Base-by-base conservation (phyloP, 1,139 yeast genomes). In the Ogataea hybrid region DNA sequence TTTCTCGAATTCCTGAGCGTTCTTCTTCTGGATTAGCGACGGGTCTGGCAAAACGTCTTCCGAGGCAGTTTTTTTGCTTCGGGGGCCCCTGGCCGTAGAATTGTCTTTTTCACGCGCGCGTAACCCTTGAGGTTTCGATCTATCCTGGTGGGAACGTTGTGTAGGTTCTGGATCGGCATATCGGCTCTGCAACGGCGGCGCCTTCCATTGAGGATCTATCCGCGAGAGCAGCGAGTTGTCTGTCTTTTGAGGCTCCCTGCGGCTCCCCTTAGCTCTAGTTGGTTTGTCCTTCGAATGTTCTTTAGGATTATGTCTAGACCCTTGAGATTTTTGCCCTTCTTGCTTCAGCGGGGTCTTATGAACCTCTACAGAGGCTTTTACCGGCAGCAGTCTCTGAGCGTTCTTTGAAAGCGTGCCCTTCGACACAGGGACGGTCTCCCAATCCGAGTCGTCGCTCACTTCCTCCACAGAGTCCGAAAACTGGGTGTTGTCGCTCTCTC, bases 361-460 rank as follows among this genome's bases (percentile, higher is more conserved):
- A 11, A 11, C 18, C 16, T 25, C 6, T 12, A 3, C 9, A 10
- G 20, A 20, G n/a, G 16, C 11, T 28, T 21, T 37, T 8, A 34
- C 38, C 1, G 60, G 51, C 10, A 57, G 48, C 18, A 58, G 39
- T 23, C 52, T 35, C 33, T 52, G 58, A 1, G 60, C 59, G 6
- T 48, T 53, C 14, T 30, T 21, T 2, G 59, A 51, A 10, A 57
- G 39, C 35, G 44, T 35, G 1, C 39, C 6, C 11, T 47, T 25
- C 1, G 41, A 39, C 14, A 22, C 42, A 6, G 53, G 49, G 4
- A 32, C 39, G 25, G 44, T 52, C n/a, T 34, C 39, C 21, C 39
- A 29, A 10, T 32, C 46, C n/a, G 43, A 25, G 9, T 38, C 43
- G 23, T 22, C 40, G 12, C 39, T 42, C 5, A 35, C 50, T 18